These are phyloP conservation scores for Blastobotrys aristatus DNA, from an alignment of 1,139 yeast genomes.

Conservation along the genomic window DNA sequence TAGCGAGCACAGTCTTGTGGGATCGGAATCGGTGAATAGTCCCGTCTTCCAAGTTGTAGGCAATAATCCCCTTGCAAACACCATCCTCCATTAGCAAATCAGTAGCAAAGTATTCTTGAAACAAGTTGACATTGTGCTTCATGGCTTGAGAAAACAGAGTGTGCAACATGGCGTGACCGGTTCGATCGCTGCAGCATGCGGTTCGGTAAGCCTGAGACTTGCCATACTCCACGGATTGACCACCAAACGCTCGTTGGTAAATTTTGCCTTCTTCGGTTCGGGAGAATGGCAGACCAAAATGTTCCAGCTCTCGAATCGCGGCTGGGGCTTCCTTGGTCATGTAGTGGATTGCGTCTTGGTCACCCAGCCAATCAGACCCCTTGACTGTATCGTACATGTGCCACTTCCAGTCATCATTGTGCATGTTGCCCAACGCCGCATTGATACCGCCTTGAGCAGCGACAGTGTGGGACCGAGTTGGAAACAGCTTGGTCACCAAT, in stretches of 20 bases:
- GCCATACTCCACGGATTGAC: constrained; percentile 92
- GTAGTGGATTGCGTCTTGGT: constrained; percentile 98
- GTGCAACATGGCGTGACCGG: constrained; percentile 96
- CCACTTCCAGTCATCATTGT: constrained; percentile 98
- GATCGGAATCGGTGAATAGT: constrained; percentile 97
- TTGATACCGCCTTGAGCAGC: constrained; percentile 99
- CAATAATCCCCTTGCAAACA: constrained; percentile 93
- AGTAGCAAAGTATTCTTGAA: constrained; percentile 94
- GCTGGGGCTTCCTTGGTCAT: constrained; percentile 98
- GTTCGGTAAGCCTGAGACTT: constrained; percentile 99
- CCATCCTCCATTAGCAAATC: constrained; percentile 95
- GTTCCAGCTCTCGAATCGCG: constrained; percentile 94
- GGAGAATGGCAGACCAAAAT: constrained; percentile 97
- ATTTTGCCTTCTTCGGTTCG: constrained; percentile 96
- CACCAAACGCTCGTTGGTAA: constrained; percentile 98
- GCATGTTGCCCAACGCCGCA: constrained; percentile 97
- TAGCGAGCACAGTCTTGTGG: constrained; percentile 92
- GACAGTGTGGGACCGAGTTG: constrained; percentile 97
- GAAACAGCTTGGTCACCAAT: constrained; percentile 93
- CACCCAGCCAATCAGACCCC: constrained; percentile 99
- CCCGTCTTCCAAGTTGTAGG: constrained; percentile 98
- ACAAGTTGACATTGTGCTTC: constrained; percentile 95
- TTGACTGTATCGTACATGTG: constrained; percentile 99
- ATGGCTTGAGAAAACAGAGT: constrained; percentile 95
- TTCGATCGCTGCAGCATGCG: constrained; percentile 98